Percentiles rank a stretch among this genome's conserved stretches.
Evolutionary conservation across 2,329 filamentous ascomycete genomes (phyloP).

Genomic region (Microdochium bolleyi): DNA sequence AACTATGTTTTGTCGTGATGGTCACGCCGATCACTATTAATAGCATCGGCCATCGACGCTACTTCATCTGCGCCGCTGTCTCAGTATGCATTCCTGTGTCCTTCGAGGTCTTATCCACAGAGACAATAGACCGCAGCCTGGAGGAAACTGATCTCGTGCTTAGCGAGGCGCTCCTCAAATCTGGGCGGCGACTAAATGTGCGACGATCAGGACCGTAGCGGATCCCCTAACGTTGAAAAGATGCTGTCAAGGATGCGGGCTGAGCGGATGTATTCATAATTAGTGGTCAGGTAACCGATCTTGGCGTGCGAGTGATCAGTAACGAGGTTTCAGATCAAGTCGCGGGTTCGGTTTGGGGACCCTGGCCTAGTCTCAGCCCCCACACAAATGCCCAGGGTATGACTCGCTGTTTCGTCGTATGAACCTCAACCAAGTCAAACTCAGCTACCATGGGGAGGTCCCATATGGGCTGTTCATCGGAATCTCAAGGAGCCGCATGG

Average conservation of each 20-base stretch:
- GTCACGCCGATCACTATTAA: not conserved
- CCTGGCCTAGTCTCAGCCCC: not conserved
- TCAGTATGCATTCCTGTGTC: not conserved
- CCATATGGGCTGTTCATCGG: not conserved
- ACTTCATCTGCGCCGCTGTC: not conserved
- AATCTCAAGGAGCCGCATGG: not conserved
- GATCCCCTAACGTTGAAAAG: not conserved
- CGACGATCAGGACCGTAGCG: not conserved
- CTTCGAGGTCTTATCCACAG: not conserved
- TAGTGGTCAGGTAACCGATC: not conserved
- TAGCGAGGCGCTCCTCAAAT: not conserved
- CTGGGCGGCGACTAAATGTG: not conserved
- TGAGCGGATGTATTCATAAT: not conserved
- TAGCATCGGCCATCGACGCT: not conserved
- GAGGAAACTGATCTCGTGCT: not conserved
- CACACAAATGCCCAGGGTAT: not conserved
- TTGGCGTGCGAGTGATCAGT: not conserved
- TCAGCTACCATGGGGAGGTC: not conserved
- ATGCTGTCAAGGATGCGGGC: not conserved
- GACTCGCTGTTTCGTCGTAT: not conserved
- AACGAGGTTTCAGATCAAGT: not conserved
- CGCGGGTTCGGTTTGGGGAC: not conserved
- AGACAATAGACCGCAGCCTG: not conserved
- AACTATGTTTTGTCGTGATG: not conserved
- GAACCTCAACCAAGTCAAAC: not conserved